Evolutionary conservation across 2,329 filamentous ascomycete species (phyloP).

Genomic region (Venturia carpophila): DNA sequence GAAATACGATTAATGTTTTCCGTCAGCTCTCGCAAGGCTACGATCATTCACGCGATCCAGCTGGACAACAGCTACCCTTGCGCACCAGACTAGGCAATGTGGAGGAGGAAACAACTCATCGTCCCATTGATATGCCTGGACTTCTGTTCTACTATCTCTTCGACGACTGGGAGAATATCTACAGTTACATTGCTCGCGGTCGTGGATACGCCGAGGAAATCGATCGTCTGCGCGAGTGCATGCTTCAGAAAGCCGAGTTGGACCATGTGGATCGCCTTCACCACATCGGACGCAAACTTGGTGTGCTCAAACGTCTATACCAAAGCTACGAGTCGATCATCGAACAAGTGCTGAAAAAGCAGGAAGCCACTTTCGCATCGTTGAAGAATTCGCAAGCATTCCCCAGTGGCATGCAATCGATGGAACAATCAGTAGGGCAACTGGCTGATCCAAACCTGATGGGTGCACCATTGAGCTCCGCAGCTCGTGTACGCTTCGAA

Average conservation of each 20-base stretch:
- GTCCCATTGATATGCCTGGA: slow-evolving; percentile 48
- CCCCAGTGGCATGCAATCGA: slow-evolving; percentile 22
- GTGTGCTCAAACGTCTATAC: slow-evolving; percentile 54
- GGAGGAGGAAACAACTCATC: slow-evolving; percentile 39
- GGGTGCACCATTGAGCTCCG: slow-evolving; percentile 39
- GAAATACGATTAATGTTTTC: slow-evolving; percentile 55
- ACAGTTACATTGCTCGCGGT: slow-evolving; percentile 47
- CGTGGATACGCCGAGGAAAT: slow-evolving; percentile 42
- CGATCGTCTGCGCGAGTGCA: slow-evolving; percentile 45
- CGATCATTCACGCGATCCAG: slow-evolving; percentile 32
- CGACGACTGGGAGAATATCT: slow-evolving; percentile 56
- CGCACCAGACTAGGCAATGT: slow-evolving; percentile 38
- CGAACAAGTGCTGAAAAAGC: slow-evolving; percentile 46
- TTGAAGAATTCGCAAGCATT: slow-evolving; percentile 37
- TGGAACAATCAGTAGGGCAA: slow-evolving; percentile 18
- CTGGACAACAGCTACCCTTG: slow-evolving; percentile 38
- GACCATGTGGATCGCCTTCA: slow-evolving; percentile 47
- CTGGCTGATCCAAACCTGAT: slow-evolving; percentile 33
- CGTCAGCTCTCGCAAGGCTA: slow-evolving; percentile 51
- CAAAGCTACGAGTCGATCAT: slow-evolving; percentile 54
- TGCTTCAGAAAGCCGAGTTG: slow-evolving; percentile 45
- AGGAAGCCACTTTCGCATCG: slow-evolving; percentile 36
- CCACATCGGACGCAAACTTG: slow-evolving; percentile 52
- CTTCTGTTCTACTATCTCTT: slow-evolving; percentile 60
- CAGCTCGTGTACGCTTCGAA: slow-evolving; percentile 51